phyloP scores from a whole-genome alignment of 2,329 filamentous ascomycete species.

The Exserohilum turcica region DNA sequence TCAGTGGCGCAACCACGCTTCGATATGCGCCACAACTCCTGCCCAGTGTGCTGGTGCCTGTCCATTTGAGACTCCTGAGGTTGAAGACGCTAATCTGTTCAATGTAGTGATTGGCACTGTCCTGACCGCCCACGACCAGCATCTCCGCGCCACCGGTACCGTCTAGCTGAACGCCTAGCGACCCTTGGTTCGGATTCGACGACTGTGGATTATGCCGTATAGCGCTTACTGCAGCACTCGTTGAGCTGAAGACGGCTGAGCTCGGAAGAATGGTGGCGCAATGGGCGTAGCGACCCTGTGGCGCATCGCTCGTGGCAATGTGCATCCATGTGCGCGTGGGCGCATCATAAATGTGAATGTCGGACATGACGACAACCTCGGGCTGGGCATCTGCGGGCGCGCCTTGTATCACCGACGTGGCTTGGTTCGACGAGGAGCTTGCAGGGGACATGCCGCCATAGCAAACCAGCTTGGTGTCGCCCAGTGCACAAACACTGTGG shows the following conservation, averaged over 20 bases:
- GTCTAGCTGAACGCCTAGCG: conserved; percentile 86
- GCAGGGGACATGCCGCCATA: conserved; percentile 97
- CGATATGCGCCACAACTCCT: conserved; percentile 96
- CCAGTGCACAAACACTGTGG: conserved; percentile 91
- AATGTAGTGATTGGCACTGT: conserved; percentile 98
- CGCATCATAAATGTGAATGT: conserved; percentile 94
- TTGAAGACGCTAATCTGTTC: conserved; percentile 99
- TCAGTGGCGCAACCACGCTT: conserved; percentile 87
- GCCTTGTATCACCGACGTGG: conserved; percentile 44
- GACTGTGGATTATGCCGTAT: conserved; percentile 87
- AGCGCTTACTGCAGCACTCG: conserved; percentile 80
- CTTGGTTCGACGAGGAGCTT: conserved; percentile 50
- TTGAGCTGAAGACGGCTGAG: conserved; percentile 82
- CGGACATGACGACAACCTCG: conserved; percentile 95
- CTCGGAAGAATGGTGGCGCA: conserved; percentile 93
- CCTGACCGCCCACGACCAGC: conserved; percentile 95
- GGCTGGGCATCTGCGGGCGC: conserved; percentile 67
- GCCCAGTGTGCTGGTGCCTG: conserved; percentile 81
- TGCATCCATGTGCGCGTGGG: conserved; percentile 82
- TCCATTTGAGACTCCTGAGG: conserved; percentile 92
- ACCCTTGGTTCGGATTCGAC: conserved; percentile 82
- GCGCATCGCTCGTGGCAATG: conserved; percentile 77
- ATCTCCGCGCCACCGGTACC: conserved; percentile 93
- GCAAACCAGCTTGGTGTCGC: conserved; percentile 94
- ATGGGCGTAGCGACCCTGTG: conserved; percentile 94